Evolutionary conservation across 352 stramenopile genomes (phyloP).

Genomic region (Phytophthora pinifolia): DNA sequence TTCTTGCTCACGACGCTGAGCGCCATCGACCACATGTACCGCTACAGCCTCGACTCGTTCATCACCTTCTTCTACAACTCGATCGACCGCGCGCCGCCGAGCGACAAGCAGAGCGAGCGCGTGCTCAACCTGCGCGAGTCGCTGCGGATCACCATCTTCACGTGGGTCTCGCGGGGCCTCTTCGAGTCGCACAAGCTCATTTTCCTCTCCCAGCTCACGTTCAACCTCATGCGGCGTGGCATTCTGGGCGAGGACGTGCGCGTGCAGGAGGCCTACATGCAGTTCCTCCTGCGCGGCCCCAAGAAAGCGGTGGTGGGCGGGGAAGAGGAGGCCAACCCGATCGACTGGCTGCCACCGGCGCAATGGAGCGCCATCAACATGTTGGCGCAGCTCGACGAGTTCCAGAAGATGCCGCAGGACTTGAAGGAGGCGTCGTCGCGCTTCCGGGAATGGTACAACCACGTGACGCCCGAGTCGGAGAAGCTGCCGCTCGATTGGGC

Average conservation of each 20-base stretch:
- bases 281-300: constrained; percentile 93
- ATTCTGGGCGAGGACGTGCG: constrained; percentile 94
- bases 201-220: constrained; percentile 96
- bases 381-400: constrained; percentile 94
- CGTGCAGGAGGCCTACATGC: constrained; percentile 95
- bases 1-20: constrained; percentile 96
- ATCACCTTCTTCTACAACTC: constrained; percentile 98
- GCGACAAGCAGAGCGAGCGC: constrained; percentile 89
- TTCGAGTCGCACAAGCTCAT: constrained; percentile 98
- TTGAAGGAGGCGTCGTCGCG: constrained; percentile 94
- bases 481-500: constrained; percentile 98
- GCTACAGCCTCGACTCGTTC: constrained; percentile 97
- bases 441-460: constrained; percentile 99
- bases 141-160: constrained; percentile 96
- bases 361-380: constrained; percentile 93
- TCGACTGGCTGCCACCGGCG: constrained; percentile 91
- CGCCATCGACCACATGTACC: constrained; percentile 98
- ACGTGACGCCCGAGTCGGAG: constrained; percentile 94
- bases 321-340: constrained; percentile 70
- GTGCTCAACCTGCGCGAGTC: constrained; percentile 93
- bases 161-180: constrained; percentile 94
- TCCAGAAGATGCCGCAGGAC: constrained; percentile 96
- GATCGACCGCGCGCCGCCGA: constrained; percentile 85
- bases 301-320: constrained; percentile 57
- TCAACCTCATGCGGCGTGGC: constrained; percentile 97